Evolutionary conservation across 805 yeast species (phyloP), one percentile per base, ranked within the genome.

Genomic region (Lipomyces kockii): DNA sequence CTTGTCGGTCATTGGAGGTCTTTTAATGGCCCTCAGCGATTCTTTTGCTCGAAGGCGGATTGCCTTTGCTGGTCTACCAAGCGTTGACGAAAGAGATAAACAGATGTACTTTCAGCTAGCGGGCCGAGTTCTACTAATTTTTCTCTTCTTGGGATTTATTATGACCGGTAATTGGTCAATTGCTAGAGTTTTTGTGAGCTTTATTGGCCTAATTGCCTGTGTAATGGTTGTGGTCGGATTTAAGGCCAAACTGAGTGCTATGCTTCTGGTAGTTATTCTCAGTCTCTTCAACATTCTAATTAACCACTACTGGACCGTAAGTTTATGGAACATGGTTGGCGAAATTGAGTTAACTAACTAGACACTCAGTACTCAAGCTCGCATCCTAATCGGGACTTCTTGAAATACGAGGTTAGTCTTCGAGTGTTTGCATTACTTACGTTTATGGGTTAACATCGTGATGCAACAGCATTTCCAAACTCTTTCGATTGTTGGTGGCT

Each of bases 401-500:
- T 92, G 78, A 90, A 90, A 79, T 95, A 93, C 79, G 98, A 93
- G 60, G 71, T 67, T 55, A 9, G 66, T 25, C n/a, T 27, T 11
- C 25, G 17, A 34, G 17, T 43, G 55, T 20, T 14, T 27, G 39
- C n/a, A 12, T 37, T 27, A 14, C n/a, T 58, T 37, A 34, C 14
- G 3, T 51, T 9, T 9, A 11, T 12, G 37, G 53, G 35, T 8
- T 34, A 27, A 52, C 22, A n/a, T n/a, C 54, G 43, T 20, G n/a
- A 17, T 20, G 51, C 58, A 4, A n/a, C 39, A 71, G 80, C 91
- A 90, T 79, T 94, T 90, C 85, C 99, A 95, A 82, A 92, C 97
- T 52, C 83, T 94, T 77, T 89, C 97, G 66, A 94, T 94, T 77
- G 93, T 94, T 61, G 99, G 99, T 66, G 99, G 98, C 1, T 85